A percentile compares a stretch with the other conserved stretches of the same genome.
Conservation (phyloP, 108 stramenopile species). For the Pinguiococcus pyrenoidosus region DNA sequence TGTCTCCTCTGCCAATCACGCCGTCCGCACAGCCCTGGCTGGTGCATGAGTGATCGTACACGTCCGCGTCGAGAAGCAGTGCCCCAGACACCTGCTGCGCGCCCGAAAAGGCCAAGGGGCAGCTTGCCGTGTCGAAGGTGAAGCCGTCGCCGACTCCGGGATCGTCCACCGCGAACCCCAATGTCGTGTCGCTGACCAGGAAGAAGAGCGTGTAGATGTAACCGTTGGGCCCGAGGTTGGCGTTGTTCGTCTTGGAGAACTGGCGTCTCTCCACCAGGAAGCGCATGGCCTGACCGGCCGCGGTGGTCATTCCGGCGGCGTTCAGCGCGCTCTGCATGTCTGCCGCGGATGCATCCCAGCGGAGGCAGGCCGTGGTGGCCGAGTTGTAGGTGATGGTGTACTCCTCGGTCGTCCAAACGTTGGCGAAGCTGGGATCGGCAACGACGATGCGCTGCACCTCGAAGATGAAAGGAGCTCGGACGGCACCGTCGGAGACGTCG, state of each 20-base stretch:
- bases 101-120: conserved; percentile 24
- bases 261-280: too few relatives aligned
- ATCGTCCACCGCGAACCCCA: too few relatives aligned
- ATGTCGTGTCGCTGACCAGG: too few relatives aligned
- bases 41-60: conserved; percentile 31
- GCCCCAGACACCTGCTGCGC: conserved; percentile 28
- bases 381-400: conserved; percentile 11
- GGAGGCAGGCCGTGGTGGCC: conserved; percentile 8
- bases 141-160: neutral
- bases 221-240: conserved; percentile 22
- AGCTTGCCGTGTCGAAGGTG: neutral
- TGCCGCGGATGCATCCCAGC: conserved; percentile 28
- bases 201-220: conserved; percentile 22
- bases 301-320: too few relatives aligned
- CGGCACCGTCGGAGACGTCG: conserved; percentile 1
- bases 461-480: conserved; percentile 1
- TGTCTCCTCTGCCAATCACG: conserved; percentile 26
- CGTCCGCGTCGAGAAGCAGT: conserved; percentile 29
- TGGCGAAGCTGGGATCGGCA: too few relatives aligned
- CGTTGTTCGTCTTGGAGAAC: neutral
- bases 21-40: conserved; percentile 44
- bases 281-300: too few relatives aligned
- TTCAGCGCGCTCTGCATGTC: conserved; percentile 6
- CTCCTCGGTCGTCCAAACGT: too few relatives aligned
- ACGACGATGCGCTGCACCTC: too few relatives aligned